phyloP scores from a whole-genome alignment of 176 grass and related monocot species.

The Oryza glumipatula region DNA sequence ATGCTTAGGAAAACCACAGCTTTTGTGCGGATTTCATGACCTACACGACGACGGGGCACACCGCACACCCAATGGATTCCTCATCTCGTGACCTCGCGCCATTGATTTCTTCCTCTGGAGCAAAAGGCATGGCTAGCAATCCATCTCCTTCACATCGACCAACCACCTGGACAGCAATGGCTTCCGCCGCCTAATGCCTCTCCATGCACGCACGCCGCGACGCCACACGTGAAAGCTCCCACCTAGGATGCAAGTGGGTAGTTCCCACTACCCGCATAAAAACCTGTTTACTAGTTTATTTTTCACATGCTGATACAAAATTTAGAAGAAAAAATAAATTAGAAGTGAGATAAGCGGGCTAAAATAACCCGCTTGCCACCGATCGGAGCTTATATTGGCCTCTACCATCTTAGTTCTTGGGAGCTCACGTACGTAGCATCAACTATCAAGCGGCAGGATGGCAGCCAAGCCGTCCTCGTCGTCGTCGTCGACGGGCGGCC shows the following conservation, averaged over 20 bases:
- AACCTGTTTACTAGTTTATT: too few relatives aligned
- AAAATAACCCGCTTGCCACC: too few relatives aligned
- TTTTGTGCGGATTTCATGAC: conserved; percentile 25
- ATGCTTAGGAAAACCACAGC: conserved; percentile 17
- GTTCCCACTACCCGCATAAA: too few relatives aligned
- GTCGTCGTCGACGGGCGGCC: conserved; percentile 34
- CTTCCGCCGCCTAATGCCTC: conserved; percentile 13
- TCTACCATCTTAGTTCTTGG: neutral
- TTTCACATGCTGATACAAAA: too few relatives aligned
- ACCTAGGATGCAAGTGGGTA: neutral
- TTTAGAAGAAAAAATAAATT: too few relatives aligned
- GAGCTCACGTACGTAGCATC: neutral
- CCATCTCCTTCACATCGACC: conserved; percentile 53
- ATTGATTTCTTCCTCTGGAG: conserved; percentile 33
- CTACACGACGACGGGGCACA: conserved; percentile 1
- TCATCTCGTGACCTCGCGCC: conserved; percentile 58
- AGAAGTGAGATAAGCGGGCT: too few relatives aligned
- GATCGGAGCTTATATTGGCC: conserved; percentile 30
- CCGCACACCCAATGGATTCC: conserved; percentile 17
- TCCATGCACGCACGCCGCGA: conserved; percentile 16
- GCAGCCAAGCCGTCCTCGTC: conserved; percentile 37
- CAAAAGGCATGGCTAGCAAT: conserved; percentile 50
- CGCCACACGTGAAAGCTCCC: conserved; percentile 50
- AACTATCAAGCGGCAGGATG: conserved; percentile 37
- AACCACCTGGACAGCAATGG: conserved; percentile 54